These are phyloP conservation scores for Colletotrichum sp. DNA, from an alignment of 2,329 filamentous ascomycete genomes.

Conservation along the genomic window DNA sequence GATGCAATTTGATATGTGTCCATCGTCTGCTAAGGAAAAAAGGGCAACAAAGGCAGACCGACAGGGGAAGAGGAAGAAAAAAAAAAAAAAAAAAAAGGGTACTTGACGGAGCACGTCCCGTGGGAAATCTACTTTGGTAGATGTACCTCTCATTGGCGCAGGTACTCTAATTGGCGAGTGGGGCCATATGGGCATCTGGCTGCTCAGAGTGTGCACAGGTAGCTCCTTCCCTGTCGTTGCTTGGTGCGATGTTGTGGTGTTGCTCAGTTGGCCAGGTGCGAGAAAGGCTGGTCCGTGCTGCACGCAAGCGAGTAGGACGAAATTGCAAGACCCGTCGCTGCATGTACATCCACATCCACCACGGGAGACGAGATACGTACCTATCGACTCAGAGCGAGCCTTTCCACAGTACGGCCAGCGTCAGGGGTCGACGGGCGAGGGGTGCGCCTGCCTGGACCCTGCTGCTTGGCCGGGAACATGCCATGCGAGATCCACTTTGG, in stretches of 20 bases:
- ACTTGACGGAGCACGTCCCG: background rate
- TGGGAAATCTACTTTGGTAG: background rate
- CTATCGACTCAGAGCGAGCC: conserved; percentile 1
- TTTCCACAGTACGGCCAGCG: conserved; percentile 7
- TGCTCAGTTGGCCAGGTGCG: conserved; percentile 3
- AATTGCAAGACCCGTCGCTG: conserved; percentile 20
- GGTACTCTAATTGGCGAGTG: background rate
- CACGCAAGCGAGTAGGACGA: conserved; percentile 18
- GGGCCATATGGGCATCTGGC: background rate
- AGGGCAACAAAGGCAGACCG: background rate
- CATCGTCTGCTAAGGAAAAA: background rate
- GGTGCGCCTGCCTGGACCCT: conserved; percentile 5
- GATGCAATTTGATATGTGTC: background rate
- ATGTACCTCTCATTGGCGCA: background rate
- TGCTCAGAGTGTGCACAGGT: background rate
- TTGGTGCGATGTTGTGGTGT: background rate
- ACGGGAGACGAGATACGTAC: background rate
- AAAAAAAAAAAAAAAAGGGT: background rate
- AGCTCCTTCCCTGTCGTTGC: conserved; percentile 14
- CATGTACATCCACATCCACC: background rate
- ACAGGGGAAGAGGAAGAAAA: background rate
- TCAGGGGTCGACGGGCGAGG: background rate
- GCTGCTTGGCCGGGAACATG: conserved; percentile 15
- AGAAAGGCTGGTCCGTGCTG: conserved; percentile 12
- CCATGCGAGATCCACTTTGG: conserved; percentile 8